Base-by-base conservation (phyloP, 768 basidiomycete genomes). In the Agrocybe pediades region DNA sequence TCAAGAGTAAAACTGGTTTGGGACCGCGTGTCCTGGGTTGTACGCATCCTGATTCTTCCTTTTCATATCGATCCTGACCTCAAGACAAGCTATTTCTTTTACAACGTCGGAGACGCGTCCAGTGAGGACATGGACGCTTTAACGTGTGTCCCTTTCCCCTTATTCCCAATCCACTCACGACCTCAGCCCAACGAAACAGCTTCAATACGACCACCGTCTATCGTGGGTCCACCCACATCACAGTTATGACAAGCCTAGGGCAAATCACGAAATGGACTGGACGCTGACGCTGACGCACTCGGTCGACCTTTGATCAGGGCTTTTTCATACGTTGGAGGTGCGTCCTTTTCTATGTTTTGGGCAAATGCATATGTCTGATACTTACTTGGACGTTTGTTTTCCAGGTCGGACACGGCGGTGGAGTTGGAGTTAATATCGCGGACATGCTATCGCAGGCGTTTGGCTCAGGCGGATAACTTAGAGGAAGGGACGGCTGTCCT, bases 251-350 rank as follows among this genome's bases (percentile, higher is more conserved):
- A 25, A n/a, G 5, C 42, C 48, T 6, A 41, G 41, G 21, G 50
- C 21, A 42, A 29, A 53, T 16, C 55, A 49, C 40, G 33, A 46
- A 40, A 51, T 49, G 21, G 25, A n/a, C 2, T 57, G 70, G 60
- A 81, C 77, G 2, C 55, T 74, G n/a, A n/a, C n/a, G n/a, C n/a
- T n/a, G 24, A 72, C 70, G 1, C 79, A 80, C 60, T 77, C 79
- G 60, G 72, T 70, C 13, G 74, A 78, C 2, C 77, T 79, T 62
- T 80, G 77, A 77, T 62, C 73, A 49, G 77, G 77, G 13, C 64
- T 79, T 3, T 79, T 75, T 63, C 78, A 78, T 60, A 76, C 75
- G 17, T 62, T 62, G 17, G 46, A 57, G 41, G 41, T 54, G 46
- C 25, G 50, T 40, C 15, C 9, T 15, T 11, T n/a, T 3, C 19